Base-by-base conservation (phyloP, 2,329 filamentous ascomycete genomes). In the Emmonsiellopsis sp. region DNA sequence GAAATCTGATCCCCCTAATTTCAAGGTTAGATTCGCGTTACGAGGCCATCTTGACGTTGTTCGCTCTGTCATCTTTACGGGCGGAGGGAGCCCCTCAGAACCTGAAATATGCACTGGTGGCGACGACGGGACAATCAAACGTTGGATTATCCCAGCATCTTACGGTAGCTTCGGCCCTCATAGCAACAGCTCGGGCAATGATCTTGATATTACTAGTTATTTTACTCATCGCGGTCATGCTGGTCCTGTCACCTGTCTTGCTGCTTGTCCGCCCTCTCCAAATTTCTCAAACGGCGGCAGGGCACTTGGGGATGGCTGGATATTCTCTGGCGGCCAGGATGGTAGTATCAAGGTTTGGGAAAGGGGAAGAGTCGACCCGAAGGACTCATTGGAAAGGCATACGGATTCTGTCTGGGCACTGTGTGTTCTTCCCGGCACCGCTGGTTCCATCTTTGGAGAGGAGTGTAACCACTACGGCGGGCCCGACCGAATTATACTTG, bases 301-400 rank as follows among this genome's bases (percentile, higher is more conserved):
- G 57, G 88, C 88, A 6, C 83, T 87, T 62, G 92, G 92, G 34
- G 93, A 97, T 62, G 93, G 93, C 32, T 98, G 93, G 93, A 91
- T 98, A 59, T 98, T 98, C 70, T 97, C 92, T 5, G 93, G 93
- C 56, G 93, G 93, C 3, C 90, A 96, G 68, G 93, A 98, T 69
- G 84, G 88, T 14, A 95, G 89, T 6, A 84, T 98, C 39, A 83
- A 91, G 33, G 90, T 98, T 0, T 98, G 93, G 93, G 92, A 98
- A 70, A 83, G 91, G 49, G 92, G 92, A 32, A 79, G 92, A 46
- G 89, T 98, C 34, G 93, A 97, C 66, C 90, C 93, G 6, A 97
- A 97, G 70, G 90, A 90, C 2, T 95, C 90, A 0, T 77, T 98
- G 3, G 89, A 96, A 60, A 92, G 91, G 0, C 93, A 97, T 65